A percentile compares a stretch with the other conserved stretches of the same genome.
phyloP scores from a whole-genome alignment of 495 filamentous ascomycete genomes.

The Lasiosphaeria miniovina region DNA sequence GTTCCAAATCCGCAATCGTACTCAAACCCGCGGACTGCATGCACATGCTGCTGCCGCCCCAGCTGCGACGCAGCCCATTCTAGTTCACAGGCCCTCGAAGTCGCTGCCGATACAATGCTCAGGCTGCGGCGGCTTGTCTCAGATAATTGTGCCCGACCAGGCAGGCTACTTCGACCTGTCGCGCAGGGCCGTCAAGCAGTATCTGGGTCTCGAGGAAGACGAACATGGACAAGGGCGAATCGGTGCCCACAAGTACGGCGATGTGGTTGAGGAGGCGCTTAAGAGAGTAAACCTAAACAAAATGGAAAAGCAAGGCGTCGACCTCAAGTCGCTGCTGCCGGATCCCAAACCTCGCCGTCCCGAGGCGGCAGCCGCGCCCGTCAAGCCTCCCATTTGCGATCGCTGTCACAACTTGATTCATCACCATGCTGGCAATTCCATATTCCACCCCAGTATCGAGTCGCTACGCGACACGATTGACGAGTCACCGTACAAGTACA shows the following conservation, averaged over 20 bases:
- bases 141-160: constrained; percentile 62
- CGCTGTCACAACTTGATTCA: constrained; percentile 81
- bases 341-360: constrained; percentile 16
- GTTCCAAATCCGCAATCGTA: constrained; percentile 8
- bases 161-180: constrained; percentile 71
- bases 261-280: constrained; percentile 41
- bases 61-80: neutral
- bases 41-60: constrained; percentile 17
- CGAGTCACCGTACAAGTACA: constrained; percentile 79
- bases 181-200: constrained; percentile 51
- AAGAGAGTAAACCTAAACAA: constrained; percentile 37
- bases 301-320: constrained; percentile 42
- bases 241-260: constrained; percentile 22
- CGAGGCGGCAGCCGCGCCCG: constrained; percentile 1
- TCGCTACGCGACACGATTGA: constrained; percentile 77
- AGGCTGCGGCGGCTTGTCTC: constrained; percentile 85
- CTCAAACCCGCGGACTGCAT: constrained; percentile 27
- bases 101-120: constrained; percentile 65
- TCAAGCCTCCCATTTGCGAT: constrained; percentile 63
- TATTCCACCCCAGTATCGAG: constrained; percentile 72
- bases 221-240: constrained; percentile 16
- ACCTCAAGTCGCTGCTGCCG: constrained; percentile 30
- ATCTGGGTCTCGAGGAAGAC: constrained; percentile 30
- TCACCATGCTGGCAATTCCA: constrained; percentile 64
- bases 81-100: constrained; percentile 8